These are phyloP conservation scores for Claviceps citrina DNA, from an alignment of 2,329 filamentous ascomycete genomes.

Conservation along the genomic window DNA sequence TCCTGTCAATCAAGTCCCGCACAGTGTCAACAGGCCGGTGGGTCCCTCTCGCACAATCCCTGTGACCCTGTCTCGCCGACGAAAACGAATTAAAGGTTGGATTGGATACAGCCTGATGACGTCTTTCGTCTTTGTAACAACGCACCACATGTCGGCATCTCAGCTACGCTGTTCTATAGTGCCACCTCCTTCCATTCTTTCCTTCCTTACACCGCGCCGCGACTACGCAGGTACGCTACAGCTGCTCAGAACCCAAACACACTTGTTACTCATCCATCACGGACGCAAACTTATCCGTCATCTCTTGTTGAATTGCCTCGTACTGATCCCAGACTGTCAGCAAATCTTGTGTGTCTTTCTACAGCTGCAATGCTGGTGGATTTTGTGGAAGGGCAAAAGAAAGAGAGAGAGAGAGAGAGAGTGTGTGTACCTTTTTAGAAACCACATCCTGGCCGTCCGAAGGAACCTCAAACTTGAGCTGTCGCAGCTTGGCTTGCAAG, in stretches of 20 bases:
- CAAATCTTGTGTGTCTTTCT: not conserved
- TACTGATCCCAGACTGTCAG: no score
- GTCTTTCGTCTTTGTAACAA: no score
- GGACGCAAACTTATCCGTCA: conserved; percentile 95
- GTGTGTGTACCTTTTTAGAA: conserved; percentile 73
- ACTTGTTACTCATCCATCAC: conserved; percentile 74
- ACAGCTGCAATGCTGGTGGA: no score
- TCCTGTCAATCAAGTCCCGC: not conserved
- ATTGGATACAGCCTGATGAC: no score
- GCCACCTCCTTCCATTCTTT: conserved; percentile 12
- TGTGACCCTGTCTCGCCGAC: no score
- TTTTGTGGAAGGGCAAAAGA: not conserved
- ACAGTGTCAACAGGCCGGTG: not conserved
- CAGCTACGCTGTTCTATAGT: conserved; percentile 14
- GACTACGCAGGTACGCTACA: conserved; percentile 1
- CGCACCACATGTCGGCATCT: conserved; percentile 6
- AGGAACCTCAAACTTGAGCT: conserved; percentile 94
- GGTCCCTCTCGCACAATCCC: no score
- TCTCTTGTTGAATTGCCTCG: conserved; percentile 74
- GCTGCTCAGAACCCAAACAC: conserved; percentile 1
- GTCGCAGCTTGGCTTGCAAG: conserved; percentile 69
- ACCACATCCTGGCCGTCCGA: conserved; percentile 68
- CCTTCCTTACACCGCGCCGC: not conserved
- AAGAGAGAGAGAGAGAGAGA: not conserved
- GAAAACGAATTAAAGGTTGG: no score